Evolutionary conservation across 305 asterid species (phyloP).

Genomic region (Fraxinus greggii): DNA sequence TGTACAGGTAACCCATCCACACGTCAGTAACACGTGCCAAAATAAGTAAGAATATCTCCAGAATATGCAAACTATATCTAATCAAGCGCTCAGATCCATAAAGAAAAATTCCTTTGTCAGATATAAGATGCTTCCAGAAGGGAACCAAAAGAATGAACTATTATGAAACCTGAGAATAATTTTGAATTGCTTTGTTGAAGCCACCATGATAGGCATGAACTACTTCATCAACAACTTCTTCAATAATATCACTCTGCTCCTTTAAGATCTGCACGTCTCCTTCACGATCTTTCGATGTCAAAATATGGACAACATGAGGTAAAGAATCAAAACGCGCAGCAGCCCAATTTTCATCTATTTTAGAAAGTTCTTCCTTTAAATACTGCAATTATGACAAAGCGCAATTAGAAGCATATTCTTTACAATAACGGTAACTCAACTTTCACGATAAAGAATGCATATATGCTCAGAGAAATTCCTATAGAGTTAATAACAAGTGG

Average conservation of each 20-base stretch:
- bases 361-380: slow-evolving; percentile 81
- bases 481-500: background rate
- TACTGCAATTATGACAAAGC: slow-evolving; percentile 56
- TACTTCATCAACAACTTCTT: slow-evolving; percentile 99
- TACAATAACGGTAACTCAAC: background rate
- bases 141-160: slow-evolving; percentile 21
- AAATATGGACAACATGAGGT: slow-evolving; percentile 97
- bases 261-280: slow-evolving; percentile 73
- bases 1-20: background rate
- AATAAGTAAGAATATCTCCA: background rate
- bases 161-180: slow-evolving; percentile 89
- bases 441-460: slow-evolving; percentile 12
- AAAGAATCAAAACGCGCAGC: slow-evolving; percentile 96
- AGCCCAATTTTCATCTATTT: slow-evolving; percentile 93
- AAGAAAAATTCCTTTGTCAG: slow-evolving; percentile 15
- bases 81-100: background rate
- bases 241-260: slow-evolving; percentile 94
- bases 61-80: slow-evolving; percentile 12
- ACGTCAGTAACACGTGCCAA: slow-evolving; percentile 8
- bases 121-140: slow-evolving; percentile 15
- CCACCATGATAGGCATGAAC: slow-evolving; percentile 99
- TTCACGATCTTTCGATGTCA: slow-evolving; percentile 96
- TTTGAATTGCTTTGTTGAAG: slow-evolving; percentile 97
- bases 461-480: background rate
- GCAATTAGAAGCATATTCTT: slow-evolving; percentile 38